Base-by-base conservation (phyloP, 306 rosid genomes). In the Cucumis cinereus region DNA sequence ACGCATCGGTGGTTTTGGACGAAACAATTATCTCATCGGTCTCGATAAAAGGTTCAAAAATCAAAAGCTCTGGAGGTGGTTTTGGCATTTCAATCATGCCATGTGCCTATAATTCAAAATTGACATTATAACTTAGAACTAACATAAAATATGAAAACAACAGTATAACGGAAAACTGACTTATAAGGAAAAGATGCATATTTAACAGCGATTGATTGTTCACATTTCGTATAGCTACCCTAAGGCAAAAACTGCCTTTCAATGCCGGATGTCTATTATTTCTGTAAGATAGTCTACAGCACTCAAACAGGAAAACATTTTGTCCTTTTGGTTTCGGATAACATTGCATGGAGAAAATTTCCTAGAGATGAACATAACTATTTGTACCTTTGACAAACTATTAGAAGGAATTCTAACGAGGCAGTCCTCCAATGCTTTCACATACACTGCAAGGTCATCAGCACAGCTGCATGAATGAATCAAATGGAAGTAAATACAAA, bases 1-100 rank as follows among this genome's bases (percentile, higher is more conserved):
- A 78, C 74, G 79, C 86, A 76, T 87, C 62, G 76, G 77, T 63
- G 52, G 83, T 75, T 73, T 89, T 89, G 54, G 92, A 82, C 53
- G 87, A 78, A 79, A 93, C 79, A 63, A 61, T 75, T 85, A 93
- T 91, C 83, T 91, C 97, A 85, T 93, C 97, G 0, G 98, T 93
- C 83, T 88, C 87, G 72, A 93, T 87, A 89, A 93, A 93, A 79
- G 98, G 97, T 81, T 93, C 98, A 76, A 93, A 91, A 82, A 93
- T 90, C 79, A 91, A 80, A 76, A 81, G 83, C 78, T 90, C 87
- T 50, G 98, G 92, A 79, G 98, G 89, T 75, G 92, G 96, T 75
- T 82, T 86, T 55, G 98, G 97, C 98, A 93, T 93, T 86, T 93
- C 98, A 81, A 93, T 91, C 84, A 83, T 68, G 77, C 96, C 86